Base-by-base conservation (phyloP, 257 asterid species). In the Thymus quinquecostatus region DNA sequence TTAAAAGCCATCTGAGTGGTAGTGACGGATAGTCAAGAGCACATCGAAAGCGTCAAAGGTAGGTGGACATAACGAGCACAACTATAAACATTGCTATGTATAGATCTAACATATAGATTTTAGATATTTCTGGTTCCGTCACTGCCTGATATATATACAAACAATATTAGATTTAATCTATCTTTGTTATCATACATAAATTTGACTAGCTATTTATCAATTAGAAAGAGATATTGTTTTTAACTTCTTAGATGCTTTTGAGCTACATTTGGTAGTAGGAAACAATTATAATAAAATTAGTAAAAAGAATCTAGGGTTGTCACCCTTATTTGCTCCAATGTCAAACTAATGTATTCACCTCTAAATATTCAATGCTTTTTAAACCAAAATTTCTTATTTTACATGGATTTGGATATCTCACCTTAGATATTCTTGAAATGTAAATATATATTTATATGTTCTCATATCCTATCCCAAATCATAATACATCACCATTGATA, bases 401-500 rank as follows among this genome's bases (percentile, higher is more conserved):
- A 41, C 40, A 8, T 62, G 30, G 51, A 61, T 41, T 14, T 68
- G 41, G 64, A 54, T 68, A 68, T 68, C 6, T 7, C 6, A 5
- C 7, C 73, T 38, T 68, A 68, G 64, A 68, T 68, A 51, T 68
- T 68, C 29, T 54, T 14, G 9, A 54, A n/a, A 50, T 68, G 64
- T 53, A 68, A 60, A 68, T 53, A 62, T 41, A 62, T 21, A 34
- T 34, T 1, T 34, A 38, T 38, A 38, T 38, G 27, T 8, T 68
- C 54, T 54, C 53, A 53, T 38, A 68, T 68, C 64, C 30, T 41
- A 45, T 30, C 29, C 44, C n/a, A 11, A 69, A 55, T 55, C 73
- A 55, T 41, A 69, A 10, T 56, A 56, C 65, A 69, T 69, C 73
- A 69, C 54, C 73, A 68, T 10, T 68, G 43, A 68, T 54, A 21